Evolutionary conservation across 176 grass and related monocot species (phyloP).

Genomic region (Cenchrus purpureus): DNA sequence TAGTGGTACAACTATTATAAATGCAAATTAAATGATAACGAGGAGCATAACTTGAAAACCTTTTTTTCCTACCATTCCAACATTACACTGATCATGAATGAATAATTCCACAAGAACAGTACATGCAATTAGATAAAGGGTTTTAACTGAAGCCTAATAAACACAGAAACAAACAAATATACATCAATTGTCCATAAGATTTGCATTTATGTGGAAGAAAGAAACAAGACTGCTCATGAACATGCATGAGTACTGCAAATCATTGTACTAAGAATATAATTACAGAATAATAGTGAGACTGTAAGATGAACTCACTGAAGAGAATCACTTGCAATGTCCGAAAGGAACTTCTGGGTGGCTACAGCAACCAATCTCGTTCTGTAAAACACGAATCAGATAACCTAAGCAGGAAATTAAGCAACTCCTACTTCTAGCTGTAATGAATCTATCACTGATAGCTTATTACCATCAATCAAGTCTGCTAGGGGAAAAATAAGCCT

Average conservation of each 20-base stretch:
- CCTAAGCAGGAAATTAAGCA: background rate
- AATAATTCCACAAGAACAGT: background rate
- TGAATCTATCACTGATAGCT: background rate
- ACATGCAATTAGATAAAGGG: background rate
- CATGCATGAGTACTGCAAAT: background rate
- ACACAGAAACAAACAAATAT: background rate
- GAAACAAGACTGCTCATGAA: background rate
- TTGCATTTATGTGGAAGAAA: constrained; percentile 4
- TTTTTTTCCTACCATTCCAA: background rate
- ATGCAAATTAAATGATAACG: background rate
- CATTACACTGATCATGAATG: background rate
- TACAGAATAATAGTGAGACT: background rate
- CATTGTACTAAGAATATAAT: background rate
- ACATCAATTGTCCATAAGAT: background rate
- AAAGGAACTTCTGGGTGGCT: constrained; percentile 96
- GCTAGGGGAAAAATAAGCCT: background rate
- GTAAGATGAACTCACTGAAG: constrained; percentile 72
- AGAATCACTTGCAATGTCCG: constrained; percentile 88
- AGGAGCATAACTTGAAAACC: background rate
- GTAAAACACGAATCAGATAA: constrained; percentile 37
- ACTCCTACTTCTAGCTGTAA: background rate
- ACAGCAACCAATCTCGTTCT: constrained; percentile 93
- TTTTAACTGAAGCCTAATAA: background rate
- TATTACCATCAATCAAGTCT: background rate
- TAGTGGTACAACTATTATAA: background rate